Percentiles rank a stretch among this genome's conserved stretches.
phyloP scores from a whole-genome alignment of 176 grass and related monocot genomes.

The Triticum dicoccoides region DNA sequence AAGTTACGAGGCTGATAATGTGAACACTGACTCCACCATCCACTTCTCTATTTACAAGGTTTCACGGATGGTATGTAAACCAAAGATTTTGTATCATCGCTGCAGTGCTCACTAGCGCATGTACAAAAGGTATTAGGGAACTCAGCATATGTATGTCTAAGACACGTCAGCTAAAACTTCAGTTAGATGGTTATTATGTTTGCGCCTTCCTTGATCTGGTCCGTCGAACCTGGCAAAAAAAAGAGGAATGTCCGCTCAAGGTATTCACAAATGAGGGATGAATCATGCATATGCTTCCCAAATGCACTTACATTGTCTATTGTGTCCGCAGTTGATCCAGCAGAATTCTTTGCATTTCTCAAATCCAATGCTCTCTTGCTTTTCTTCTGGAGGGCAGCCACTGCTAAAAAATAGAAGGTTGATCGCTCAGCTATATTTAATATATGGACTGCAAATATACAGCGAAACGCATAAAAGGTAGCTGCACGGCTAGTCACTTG shows the following conservation, averaged over 20 bases:
- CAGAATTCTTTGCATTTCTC: conserved; percentile 26
- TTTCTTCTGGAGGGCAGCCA: conserved; percentile 23
- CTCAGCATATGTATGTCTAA: background rate
- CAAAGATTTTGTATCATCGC: background rate
- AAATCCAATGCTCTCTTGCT: conserved; percentile 48
- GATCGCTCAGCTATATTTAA: background rate
- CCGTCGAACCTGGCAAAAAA: conserved; percentile 32
- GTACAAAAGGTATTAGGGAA: background rate
- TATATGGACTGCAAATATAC: background rate
- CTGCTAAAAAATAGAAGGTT: background rate
- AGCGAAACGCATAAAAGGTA: background rate
- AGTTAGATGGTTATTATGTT: conserved; percentile 11
- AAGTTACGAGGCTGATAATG: background rate
- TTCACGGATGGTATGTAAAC: background rate
- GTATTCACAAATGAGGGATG: background rate
- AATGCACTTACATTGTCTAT: conserved; percentile 34
- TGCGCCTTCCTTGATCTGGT: conserved; percentile 48
- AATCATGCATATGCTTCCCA: background rate
- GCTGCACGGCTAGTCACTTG: background rate
- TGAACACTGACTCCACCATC: background rate
- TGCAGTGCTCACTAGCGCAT: background rate
- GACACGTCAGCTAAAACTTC: background rate
- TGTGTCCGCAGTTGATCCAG: conserved; percentile 33
- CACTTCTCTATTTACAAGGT: conserved; percentile 11
- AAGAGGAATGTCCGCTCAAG: background rate